A percentile compares a stretch with the other conserved stretches of the same genome.
Conservation (phyloP, 495 filamentous ascomycete genomes). For the Penicillium dipodomyicola region DNA sequence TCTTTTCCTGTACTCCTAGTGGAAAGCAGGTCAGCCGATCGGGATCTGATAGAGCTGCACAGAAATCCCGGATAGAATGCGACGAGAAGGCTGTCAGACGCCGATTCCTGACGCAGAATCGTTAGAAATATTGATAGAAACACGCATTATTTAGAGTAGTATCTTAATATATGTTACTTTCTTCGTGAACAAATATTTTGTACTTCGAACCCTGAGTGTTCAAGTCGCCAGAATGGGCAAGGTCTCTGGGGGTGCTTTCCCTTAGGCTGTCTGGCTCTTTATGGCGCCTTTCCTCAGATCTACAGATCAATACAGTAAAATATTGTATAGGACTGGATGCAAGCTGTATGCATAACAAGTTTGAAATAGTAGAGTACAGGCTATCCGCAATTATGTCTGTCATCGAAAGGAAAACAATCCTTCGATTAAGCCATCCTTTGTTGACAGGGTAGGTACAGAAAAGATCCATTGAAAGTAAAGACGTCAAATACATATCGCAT, state of each 20-base stretch:
- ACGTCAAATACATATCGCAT: slow-evolving; percentile 24
- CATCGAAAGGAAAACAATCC: slow-evolving; percentile 1
- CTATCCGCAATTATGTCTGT: slow-evolving; percentile 2
- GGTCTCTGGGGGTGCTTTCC: background rate
- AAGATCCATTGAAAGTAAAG: slow-evolving; percentile 20
- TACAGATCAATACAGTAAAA: background rate
- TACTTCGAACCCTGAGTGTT: background rate
- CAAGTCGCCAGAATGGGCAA: background rate
- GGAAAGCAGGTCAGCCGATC: background rate
- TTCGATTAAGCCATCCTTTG: slow-evolving; percentile 3
- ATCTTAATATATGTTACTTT: background rate
- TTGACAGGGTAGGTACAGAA: slow-evolving; percentile 14
- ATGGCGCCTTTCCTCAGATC: too few relatives aligned
- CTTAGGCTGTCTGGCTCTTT: too few relatives aligned
- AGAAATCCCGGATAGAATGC: background rate
- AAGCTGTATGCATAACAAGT: background rate
- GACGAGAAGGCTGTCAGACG: background rate
- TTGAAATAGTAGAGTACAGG: slow-evolving; percentile 6
- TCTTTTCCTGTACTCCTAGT: background rate
- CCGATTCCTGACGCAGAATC: background rate
- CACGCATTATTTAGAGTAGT: background rate
- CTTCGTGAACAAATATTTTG: background rate
- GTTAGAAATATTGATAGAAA: background rate
- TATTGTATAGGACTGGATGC: background rate
- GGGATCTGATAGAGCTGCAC: background rate